Conservation (phyloP, 164 flowering plant genomes). For the Nelumbo lutea region DNA sequence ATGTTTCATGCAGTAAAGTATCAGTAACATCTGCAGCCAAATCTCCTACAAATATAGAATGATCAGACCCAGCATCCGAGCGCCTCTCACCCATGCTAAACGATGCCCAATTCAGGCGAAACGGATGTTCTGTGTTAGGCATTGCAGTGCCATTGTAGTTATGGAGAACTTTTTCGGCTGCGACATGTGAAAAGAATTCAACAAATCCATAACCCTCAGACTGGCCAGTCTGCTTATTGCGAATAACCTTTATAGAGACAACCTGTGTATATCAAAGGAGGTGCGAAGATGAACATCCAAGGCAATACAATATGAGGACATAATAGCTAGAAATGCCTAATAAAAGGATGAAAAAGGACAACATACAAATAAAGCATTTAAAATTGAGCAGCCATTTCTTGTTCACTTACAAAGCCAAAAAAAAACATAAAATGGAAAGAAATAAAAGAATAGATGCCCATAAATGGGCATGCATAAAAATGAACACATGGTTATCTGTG, state of each 20-base stretch:
- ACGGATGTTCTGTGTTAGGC: conserved; percentile 86
- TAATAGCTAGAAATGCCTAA: not conserved
- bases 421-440: no score
- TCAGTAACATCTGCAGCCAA: conserved; percentile 93
- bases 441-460: no score
- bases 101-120: conserved; percentile 92
- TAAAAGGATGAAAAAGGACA: not conserved
- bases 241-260: conserved; percentile 75
- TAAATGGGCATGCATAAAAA: no score
- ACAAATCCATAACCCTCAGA: conserved; percentile 98
- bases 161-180: conserved; percentile 86
- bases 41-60: conserved; percentile 95
- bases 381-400: no score
- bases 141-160: conserved; percentile 49
- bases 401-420: no score
- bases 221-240: conserved; percentile 87
- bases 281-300: not conserved
- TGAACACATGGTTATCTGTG: no score
- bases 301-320: not conserved
- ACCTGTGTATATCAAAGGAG: conserved; percentile 38
- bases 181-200: conserved; percentile 67
- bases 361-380: not conserved
- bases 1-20: conserved; percentile 77
- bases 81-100: conserved; percentile 87
- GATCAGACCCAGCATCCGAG: conserved; percentile 76